Base-by-base conservation (phyloP, 2,329 filamentous ascomycete species). In the Alternaria incomplexa region DNA sequence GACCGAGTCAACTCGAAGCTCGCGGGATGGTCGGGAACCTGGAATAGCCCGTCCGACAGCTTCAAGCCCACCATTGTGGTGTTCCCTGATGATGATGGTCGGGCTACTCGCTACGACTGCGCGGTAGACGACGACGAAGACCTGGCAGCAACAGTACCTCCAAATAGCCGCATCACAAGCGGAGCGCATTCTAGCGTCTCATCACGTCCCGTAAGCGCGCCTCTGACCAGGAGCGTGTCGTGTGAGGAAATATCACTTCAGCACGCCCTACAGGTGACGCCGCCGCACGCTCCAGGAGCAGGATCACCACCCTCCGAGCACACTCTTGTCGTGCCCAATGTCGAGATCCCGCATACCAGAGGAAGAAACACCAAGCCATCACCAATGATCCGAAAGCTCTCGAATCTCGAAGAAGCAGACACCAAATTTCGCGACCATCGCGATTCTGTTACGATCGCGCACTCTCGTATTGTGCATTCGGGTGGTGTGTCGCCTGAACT, bases 1-100 rank as follows among this genome's bases (percentile, higher is more conserved):
- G 71, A 77, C 13, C 66, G 72, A 9, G 73, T 78, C 40, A 77
- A 78, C 28, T 68, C 69, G 0, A 78, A 77, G 55, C 69, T 79
- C 7, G 63, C 67, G 3, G 71, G 76, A 23, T 78, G 77, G 74
- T 68, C 73, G 15, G 72, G 68, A 30, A 69, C 55, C 6, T 69
- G 65, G 60, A 67, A 66, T n/a, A 58, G 51, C 4, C 64, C 63
- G 5, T 63, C 65, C 2, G 47, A 63, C 3, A 53, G 53, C 13
- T 75, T 72, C 61, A 73, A 65, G n/a, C 70, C 73, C 12, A 71
- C 70, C 3, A 66, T 76, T 25, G 65, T 74, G 6, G 70, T 78
- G 0, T 74, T 76, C 32, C 75, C 73, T 6, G 70, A 78, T n/a
- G 63, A 74, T 4, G 69, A 74, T 56, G 62, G 64, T 12, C 48